These are phyloP conservation scores for Hanseniaspora sp. DNA, from an alignment of 1,139 yeast genomes.

Conservation along the genomic window DNA sequence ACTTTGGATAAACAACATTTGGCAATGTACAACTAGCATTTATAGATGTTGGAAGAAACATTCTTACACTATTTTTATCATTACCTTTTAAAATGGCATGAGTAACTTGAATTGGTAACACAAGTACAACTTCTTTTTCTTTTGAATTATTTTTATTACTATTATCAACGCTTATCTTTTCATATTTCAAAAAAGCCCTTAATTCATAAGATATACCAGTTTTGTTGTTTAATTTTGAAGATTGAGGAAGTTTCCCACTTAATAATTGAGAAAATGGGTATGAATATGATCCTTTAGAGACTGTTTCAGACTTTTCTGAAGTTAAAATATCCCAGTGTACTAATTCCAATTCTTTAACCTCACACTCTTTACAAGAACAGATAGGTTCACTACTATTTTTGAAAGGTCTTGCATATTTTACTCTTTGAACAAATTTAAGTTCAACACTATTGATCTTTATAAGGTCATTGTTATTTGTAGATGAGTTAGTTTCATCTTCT, in stretches of 20 bases:
- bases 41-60: constrained; percentile 90
- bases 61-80: constrained; percentile 75
- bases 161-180: constrained; percentile 26
- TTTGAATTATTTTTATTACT: constrained; percentile 11
- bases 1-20: constrained; percentile 77
- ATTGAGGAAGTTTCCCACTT: constrained; percentile 85
- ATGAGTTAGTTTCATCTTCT: constrained; percentile 14
- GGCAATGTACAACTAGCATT: constrained; percentile 81
- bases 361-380: constrained; percentile 49
- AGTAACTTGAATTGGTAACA: constrained; percentile 62
- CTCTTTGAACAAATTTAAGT: constrained; percentile 57
- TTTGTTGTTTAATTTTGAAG: constrained; percentile 45
- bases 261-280: constrained; percentile 89
- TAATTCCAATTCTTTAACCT: constrained; percentile 43
- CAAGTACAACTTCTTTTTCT: constrained; percentile 33
- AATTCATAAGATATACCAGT: constrained; percentile 61
- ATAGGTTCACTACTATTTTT: constrained; percentile 38
- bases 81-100: constrained; percentile 73
- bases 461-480: constrained; percentile 17
- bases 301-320: constrained; percentile 36
- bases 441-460: constrained; percentile 43
- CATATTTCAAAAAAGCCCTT: constrained; percentile 49
- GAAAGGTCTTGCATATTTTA: constrained; percentile 56
- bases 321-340: constrained; percentile 83
- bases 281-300: constrained; percentile 50